Conservation (phyloP, 441 rosid genomes). For the Flueggea neowawraea region DNA sequence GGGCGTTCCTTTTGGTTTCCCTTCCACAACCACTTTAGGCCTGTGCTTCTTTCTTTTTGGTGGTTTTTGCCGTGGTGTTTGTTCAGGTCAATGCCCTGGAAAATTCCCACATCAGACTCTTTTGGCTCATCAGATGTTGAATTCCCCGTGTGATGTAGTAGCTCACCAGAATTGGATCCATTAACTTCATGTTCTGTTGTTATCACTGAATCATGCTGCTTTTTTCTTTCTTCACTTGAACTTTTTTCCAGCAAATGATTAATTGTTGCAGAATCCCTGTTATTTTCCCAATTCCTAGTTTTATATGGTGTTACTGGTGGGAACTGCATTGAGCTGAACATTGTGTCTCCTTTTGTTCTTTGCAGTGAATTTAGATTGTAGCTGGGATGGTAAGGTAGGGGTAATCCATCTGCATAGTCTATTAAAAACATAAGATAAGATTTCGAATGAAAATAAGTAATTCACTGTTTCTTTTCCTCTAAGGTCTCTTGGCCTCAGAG, state of each 20-base stretch:
- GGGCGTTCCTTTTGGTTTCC: constrained; percentile 52
- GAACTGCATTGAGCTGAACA: constrained; percentile 31
- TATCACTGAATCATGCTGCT: constrained; percentile 20
- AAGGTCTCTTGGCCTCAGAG: no score
- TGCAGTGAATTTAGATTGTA: constrained; percentile 48
- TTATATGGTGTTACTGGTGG: constrained; percentile 34
- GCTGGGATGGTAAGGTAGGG: constrained; percentile 28
- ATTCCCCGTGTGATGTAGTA: constrained; percentile 40
- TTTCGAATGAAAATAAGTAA: no score
- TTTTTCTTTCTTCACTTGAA: constrained; percentile 28
- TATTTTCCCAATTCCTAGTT: constrained; percentile 22
- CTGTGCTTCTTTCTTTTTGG: constrained; percentile 76
- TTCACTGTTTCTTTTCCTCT: no score
- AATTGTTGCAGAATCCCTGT: constrained; percentile 10
- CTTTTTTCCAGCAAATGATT: constrained; percentile 13
- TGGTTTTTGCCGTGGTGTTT: constrained; percentile 71
- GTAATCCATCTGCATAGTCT: constrained; percentile 49
- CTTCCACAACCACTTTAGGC: constrained; percentile 80
- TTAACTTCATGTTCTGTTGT: constrained; percentile 20
- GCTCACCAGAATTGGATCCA: constrained; percentile 20
- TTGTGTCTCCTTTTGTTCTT: constrained; percentile 36
- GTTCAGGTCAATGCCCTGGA: constrained; percentile 59
- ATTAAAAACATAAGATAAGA: no score
- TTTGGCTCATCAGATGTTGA: constrained; percentile 31
- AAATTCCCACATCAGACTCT: constrained; percentile 25